phyloP scores from a whole-genome alignment of 2,329 filamentous ascomycete species.

The Simplicillium sp. region DNA sequence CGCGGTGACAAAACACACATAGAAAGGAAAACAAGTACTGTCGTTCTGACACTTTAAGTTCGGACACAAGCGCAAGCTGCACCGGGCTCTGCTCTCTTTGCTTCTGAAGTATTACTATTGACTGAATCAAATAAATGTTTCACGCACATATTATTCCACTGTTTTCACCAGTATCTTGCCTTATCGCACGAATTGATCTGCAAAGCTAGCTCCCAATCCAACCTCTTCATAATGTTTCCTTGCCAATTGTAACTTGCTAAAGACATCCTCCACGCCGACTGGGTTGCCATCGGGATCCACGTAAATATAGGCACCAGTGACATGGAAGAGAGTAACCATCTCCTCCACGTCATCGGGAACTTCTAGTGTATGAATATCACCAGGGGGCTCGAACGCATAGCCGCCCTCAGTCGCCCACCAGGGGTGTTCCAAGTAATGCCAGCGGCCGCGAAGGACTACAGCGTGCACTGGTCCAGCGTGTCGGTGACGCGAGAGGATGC shows the following conservation, averaged over 20 bases:
- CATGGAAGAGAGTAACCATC: constrained; percentile 23
- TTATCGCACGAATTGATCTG: constrained; percentile 13
- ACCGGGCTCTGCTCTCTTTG: too few relatives aligned
- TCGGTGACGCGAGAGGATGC: constrained; percentile 21
- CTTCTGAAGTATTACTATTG: too few relatives aligned
- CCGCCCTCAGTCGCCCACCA: constrained; percentile 25
- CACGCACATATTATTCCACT: too few relatives aligned
- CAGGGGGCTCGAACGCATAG: constrained; percentile 22
- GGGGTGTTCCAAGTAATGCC: constrained; percentile 25
- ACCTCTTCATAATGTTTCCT: constrained; percentile 20
- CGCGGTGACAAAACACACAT: too few relatives aligned
- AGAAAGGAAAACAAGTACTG: too few relatives aligned
- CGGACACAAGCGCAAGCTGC: too few relatives aligned
- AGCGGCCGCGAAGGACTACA: constrained; percentile 18
- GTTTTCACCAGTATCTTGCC: too few relatives aligned
- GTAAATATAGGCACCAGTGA: constrained; percentile 24
- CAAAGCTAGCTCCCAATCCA: constrained; percentile 19
- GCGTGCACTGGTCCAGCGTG: constrained; percentile 23
- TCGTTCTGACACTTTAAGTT: too few relatives aligned
- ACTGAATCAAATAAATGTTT: too few relatives aligned
- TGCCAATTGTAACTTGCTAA: constrained; percentile 19
- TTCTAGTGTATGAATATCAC: constrained; percentile 24
- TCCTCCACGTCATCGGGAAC: constrained; percentile 21
- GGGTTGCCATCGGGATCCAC: constrained; percentile 20
- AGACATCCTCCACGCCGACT: constrained; percentile 21